A percentile compares a stretch with the other conserved stretches of the same genome.
phyloP scores from a whole-genome alignment of 2,329 filamentous ascomycete species.

The Aspergillus ustus region DNA sequence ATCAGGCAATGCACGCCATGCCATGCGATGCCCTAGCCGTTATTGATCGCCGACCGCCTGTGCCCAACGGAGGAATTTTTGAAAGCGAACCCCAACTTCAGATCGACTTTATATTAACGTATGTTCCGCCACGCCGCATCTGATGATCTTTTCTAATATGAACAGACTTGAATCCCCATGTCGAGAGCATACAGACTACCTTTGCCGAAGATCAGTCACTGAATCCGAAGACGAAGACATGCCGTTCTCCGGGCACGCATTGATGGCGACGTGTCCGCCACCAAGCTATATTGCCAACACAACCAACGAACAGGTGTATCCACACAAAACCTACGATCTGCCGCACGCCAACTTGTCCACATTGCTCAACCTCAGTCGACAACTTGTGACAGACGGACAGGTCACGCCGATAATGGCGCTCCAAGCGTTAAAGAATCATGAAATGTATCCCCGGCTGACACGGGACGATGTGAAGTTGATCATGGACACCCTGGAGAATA shows the following conservation, averaged over 20 bases:
- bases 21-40: constrained; percentile 31
- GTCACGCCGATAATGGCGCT: constrained; percentile 97
- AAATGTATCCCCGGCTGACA: constrained; percentile 68
- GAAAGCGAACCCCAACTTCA: constrained; percentile 52
- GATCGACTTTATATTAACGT: constrained; percentile 54
- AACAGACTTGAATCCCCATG: constrained; percentile 60
- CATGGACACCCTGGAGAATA: constrained; percentile 73
- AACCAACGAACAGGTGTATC: constrained; percentile 59
- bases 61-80: constrained; percentile 43
- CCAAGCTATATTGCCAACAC: constrained; percentile 63
- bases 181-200: constrained; percentile 69
- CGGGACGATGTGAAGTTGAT: constrained; percentile 72
- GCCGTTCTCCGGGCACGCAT: constrained; percentile 77
- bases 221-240: constrained; percentile 65
- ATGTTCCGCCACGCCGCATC: constrained; percentile 24
- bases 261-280: constrained; percentile 92
- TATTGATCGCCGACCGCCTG: constrained; percentile 31
- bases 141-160: neutral
- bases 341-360: constrained; percentile 77
- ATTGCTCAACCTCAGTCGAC: constrained; percentile 80
- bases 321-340: constrained; percentile 78
- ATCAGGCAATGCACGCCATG: constrained; percentile 28
- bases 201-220: constrained; percentile 75
- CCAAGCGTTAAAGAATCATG: constrained; percentile 76
- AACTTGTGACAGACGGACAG: constrained; percentile 77